Evolutionary conservation across 2,329 filamentous ascomycete genomes (phyloP).

Genomic region (Sphaerulina vaccinii): DNA sequence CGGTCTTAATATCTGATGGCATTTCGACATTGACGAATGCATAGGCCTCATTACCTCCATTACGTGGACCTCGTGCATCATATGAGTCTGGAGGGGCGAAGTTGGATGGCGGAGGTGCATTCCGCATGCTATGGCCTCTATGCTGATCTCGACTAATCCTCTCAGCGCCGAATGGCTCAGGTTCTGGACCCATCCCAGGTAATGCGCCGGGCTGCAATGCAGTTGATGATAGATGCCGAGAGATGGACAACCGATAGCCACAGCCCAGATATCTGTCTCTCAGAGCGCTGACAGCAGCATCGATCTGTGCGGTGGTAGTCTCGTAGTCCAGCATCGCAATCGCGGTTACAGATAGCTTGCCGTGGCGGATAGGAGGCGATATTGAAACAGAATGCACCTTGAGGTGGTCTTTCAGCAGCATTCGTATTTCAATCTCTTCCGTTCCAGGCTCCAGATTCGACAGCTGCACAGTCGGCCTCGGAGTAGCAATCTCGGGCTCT

Average conservation of each 20-base stretch:
- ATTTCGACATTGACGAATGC: constrained; percentile 55
- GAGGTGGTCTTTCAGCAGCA: constrained; percentile 27
- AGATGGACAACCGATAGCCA: constrained; percentile 77
- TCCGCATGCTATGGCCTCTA: constrained; percentile 41
- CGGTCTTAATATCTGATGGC: constrained; percentile 73
- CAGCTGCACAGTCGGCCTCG: constrained; percentile 56
- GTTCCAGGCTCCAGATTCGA: constrained; percentile 55
- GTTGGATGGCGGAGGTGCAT: constrained; percentile 50
- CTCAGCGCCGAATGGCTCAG: constrained; percentile 35
- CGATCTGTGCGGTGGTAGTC: constrained; percentile 79
- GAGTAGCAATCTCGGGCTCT: constrained; percentile 44
- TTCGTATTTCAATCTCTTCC: constrained; percentile 63
- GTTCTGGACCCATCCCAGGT: constrained; percentile 14
- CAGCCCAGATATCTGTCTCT: constrained; percentile 84
- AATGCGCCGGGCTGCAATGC: constrained; percentile 18
- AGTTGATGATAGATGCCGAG: constrained; percentile 74
- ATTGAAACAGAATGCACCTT: constrained; percentile 32
- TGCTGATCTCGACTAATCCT: constrained; percentile 24
- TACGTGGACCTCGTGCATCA: constrained; percentile 38
- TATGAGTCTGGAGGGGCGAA: constrained; percentile 79
- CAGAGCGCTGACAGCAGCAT: constrained; percentile 71
- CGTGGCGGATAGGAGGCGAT: constrained; percentile 17
- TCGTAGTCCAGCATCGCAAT: constrained; percentile 80
- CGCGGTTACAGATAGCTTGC: constrained; percentile 68
- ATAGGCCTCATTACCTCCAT: constrained; percentile 17